Conservation (phyloP, 208 protist genomes). For the Angomonas deanei region DNA sequence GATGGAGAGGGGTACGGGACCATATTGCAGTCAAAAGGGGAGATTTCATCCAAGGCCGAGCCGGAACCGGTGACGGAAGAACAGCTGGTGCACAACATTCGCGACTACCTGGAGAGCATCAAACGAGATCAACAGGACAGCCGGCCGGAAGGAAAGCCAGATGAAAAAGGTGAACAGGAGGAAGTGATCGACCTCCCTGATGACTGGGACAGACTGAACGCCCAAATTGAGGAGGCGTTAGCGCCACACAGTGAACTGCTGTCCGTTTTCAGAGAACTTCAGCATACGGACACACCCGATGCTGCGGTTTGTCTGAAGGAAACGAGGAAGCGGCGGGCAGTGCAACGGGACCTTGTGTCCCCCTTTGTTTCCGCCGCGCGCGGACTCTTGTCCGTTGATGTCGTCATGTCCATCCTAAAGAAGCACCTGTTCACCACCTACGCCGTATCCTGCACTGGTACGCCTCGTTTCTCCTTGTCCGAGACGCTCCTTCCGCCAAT, state of each 20-base stretch:
- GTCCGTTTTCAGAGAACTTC: constrained; percentile 18
- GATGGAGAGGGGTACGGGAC: constrained; percentile 80
- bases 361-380: constrained; percentile 41
- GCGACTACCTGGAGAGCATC: constrained; percentile 32
- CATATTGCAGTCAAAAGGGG: constrained; percentile 23
- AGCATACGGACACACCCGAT: not conserved
- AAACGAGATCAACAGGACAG: not conserved
- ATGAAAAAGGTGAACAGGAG: not conserved
- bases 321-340: constrained; percentile 10
- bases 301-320: not conserved
- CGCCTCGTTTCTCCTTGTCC: constrained; percentile 48
- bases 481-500: constrained; percentile 20
- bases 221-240: constrained; percentile 21
- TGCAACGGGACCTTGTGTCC: constrained; percentile 7
- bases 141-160: not conserved
- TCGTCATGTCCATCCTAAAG: constrained; percentile 41
- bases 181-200: not conserved
- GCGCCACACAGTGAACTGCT: constrained; percentile 49
- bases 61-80: constrained; percentile 1
- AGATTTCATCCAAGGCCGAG: not conserved
- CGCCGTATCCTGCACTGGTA: constrained; percentile 68
- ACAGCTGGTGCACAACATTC: constrained; percentile 62
- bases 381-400: constrained; percentile 47
- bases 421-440: constrained; percentile 74
- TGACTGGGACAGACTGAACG: constrained; percentile 51